Percentiles rank a stretch among this genome's conserved stretches.
These are phyloP conservation scores for Puccinia horiana DNA, from an alignment of 1,284 basidiomycete genomes.

Conservation along the genomic window DNA sequence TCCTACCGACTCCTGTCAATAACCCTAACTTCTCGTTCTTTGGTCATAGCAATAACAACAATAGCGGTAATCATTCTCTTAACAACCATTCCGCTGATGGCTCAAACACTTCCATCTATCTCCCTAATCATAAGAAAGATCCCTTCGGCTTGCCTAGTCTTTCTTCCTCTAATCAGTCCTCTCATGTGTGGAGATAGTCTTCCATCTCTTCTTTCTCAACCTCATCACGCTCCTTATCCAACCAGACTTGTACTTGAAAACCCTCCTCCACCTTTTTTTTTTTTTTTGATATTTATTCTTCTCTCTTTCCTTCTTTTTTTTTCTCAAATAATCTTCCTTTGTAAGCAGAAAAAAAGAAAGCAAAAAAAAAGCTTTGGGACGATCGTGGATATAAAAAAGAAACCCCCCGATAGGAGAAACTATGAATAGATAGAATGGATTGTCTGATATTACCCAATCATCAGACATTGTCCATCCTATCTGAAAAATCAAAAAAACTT, in stretches of 20 bases:
- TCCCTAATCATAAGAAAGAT: neutral
- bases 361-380: too few species aligned
- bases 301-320: neutral
- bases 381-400: too few species aligned
- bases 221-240: neutral
- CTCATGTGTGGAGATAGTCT: neutral
- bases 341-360: too few species aligned
- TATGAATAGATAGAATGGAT: too few species aligned
- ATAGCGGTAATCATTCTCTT: neutral
- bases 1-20: slow-evolving; percentile 17
- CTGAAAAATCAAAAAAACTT: too few species aligned
- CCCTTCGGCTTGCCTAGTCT: neutral
- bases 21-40: slow-evolving; percentile 16
- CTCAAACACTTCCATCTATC: neutral
- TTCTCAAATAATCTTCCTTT: too few species aligned
- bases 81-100: neutral
- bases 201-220: neutral
- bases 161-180: neutral
- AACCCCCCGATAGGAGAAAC: too few species aligned
- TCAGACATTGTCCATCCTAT: too few species aligned
- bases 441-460: too few species aligned
- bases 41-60: neutral
- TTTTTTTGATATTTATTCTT: neutral
- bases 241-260: neutral
- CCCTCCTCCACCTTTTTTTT: neutral